phyloP scores from a whole-genome alignment of 345 rosid species.

The Excoecaria cochinchinensis region DNA sequence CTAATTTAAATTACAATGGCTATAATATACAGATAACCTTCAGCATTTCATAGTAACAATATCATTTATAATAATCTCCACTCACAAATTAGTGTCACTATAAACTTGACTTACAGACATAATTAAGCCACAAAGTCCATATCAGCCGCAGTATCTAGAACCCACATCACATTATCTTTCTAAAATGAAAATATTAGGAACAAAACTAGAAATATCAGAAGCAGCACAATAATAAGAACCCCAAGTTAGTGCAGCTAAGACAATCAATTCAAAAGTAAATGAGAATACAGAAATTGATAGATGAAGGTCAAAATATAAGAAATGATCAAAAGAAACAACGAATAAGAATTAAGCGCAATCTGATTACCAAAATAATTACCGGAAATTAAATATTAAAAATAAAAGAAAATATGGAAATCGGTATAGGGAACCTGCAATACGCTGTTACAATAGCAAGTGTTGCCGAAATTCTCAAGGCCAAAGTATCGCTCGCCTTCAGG shows the following conservation, averaged over 20 bases:
- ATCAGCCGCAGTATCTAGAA: background rate
- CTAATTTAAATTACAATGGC: background rate
- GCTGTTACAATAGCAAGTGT: slow-evolving; percentile 98
- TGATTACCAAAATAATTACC: background rate
- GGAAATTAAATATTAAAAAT: background rate
- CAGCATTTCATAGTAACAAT: background rate
- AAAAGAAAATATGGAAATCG: background rate
- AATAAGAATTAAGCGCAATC: background rate
- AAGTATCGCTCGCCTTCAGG: slow-evolving; percentile 99
- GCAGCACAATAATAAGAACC: background rate
- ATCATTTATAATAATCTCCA: background rate
- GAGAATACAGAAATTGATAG: background rate
- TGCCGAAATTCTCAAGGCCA: slow-evolving; percentile 98
- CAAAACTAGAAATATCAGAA: background rate
- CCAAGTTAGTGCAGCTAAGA: no score
- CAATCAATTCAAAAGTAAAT: background rate
- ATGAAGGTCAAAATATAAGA: background rate
- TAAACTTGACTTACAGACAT: background rate
- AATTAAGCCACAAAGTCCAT: background rate
- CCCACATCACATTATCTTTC: background rate
- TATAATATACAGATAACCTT: background rate
- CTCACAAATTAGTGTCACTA: background rate
- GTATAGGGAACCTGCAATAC: slow-evolving; percentile 69
- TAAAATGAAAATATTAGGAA: background rate
- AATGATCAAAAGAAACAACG: background rate